phyloP scores from a whole-genome alignment of 495 filamentous ascomycete genomes.

The Haplographium delicatum region DNA sequence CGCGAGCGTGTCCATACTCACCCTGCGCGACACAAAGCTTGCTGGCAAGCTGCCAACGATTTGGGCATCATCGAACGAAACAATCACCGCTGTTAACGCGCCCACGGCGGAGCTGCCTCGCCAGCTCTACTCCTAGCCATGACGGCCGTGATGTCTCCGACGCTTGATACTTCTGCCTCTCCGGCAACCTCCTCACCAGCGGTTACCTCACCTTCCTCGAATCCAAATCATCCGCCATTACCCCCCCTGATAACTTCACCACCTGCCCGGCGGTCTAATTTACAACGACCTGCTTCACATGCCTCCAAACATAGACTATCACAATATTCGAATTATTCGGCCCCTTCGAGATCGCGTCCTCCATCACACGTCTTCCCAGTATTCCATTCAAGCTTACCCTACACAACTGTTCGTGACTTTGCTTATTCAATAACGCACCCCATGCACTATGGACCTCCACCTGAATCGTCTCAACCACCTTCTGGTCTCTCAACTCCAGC shows the following conservation, averaged over 20 bases:
- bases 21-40: conserved; percentile 11
- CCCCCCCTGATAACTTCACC: conserved; percentile 60
- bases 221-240: conserved; percentile 52
- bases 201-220: conserved; percentile 45
- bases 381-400: conserved; percentile 84
- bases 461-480: conserved; percentile 58
- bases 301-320: conserved; percentile 65
- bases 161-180: conserved; percentile 33
- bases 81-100: neutral
- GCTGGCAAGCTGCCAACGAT: conserved; percentile 16
- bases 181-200: conserved; percentile 49
- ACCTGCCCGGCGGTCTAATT: conserved; percentile 48
- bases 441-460: conserved; percentile 87
- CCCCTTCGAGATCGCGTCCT: conserved; percentile 68
- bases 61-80: conserved; percentile 10
- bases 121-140: conserved; percentile 24
- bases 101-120: neutral
- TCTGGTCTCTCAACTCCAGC: conserved; percentile 80
- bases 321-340: conserved; percentile 60
- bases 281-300: conserved; percentile 63
- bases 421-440: conserved; percentile 81
- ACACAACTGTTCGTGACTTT: conserved; percentile 90
- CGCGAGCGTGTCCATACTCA: conserved; percentile 9
- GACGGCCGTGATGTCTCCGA: conserved; percentile 53
- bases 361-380: conserved; percentile 71